Base-by-base conservation (phyloP, 73 alveolate species). In the Tetrahymena borealis region DNA sequence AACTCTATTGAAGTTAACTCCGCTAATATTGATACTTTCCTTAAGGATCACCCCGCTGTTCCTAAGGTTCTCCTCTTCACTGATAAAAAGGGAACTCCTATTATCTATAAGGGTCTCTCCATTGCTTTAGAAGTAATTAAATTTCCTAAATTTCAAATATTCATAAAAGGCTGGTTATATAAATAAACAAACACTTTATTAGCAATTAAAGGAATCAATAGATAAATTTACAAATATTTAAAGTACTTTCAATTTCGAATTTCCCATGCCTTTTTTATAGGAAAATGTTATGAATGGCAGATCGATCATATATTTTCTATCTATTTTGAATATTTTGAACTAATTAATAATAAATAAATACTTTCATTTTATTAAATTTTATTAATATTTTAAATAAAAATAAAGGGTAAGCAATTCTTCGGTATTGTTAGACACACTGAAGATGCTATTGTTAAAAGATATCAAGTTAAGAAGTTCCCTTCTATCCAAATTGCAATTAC, bases 41-140 rank as follows among this genome's bases (percentile, higher is more conserved):
- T 98, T 8, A 78, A 91, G 40, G 98, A 97, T 10, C 97, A 95
- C 79, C 98, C 99, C 85, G 96, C 98, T 77, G 97, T 98, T 38
- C 99, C 99, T 7, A 98, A 98, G 95, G 98, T 97, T 0, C 77
- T 98, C 20, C 97, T 98, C 8, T 98, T 98, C 95, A 95, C 99
- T 10, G 99, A 98, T 85, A 98, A 98, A 93, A 97, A 98, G 94
- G 98, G 98, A 91, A 79, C 94, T 40, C 99, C 99, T 43, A 79
- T 97, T 24, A 94, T 98, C 85, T 98, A 94, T 94, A 98, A 98
- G 79, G 99, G 99, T 40, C 95, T 98, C 77, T 94, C 99, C 20
- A 90, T 94, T 1, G 98, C 95, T 78, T 98, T 98, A 91, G 99
- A 98, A 95, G 95, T 92, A 92, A 43, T 12, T 18, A 7, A n/a